Evolutionary conservation across 2,329 filamentous ascomycete genomes (phyloP).

Genomic region (Parasarocladium wereldwijsianum): DNA sequence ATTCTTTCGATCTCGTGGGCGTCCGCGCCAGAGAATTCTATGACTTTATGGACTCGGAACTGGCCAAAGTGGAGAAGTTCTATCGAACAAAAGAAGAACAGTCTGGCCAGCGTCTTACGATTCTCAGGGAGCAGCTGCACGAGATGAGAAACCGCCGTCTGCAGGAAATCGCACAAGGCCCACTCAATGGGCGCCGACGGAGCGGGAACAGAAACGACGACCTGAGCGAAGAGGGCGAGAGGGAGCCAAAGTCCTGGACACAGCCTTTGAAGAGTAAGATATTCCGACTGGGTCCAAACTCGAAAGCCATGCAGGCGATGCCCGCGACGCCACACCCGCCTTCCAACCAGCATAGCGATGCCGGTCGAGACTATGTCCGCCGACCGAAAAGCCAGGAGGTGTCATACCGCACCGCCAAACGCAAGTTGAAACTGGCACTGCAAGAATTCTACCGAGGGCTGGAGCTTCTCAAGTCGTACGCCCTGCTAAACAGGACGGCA

Average conservation of each 20-base stretch:
- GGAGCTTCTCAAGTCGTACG: conserved; percentile 84
- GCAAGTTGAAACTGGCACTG: conserved; percentile 78
- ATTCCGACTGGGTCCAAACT: conserved; percentile 44
- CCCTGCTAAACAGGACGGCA: conserved; percentile 76
- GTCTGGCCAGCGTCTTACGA: conserved; percentile 53
- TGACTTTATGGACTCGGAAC: conserved; percentile 64
- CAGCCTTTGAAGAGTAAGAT: conserved; percentile 38
- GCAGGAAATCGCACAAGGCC: conserved; percentile 52
- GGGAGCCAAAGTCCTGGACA: conserved; percentile 22
- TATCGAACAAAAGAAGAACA: conserved; percentile 82
- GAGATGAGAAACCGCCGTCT: conserved; percentile 80
- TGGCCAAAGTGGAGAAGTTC: conserved; percentile 85
- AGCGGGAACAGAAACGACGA: conserved; percentile 5
- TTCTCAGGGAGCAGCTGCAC: conserved; percentile 73
- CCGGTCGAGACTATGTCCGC: conserved; percentile 35
- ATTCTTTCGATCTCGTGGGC: conserved; percentile 47
- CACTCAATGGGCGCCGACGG: conserved; percentile 10
- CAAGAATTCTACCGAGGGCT: conserved; percentile 89
- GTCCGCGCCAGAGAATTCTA: conserved; percentile 75
- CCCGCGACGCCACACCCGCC: conserved; percentile 30
- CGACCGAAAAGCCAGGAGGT: conserved; percentile 39
- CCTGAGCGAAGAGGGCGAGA: background rate
- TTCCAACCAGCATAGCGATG: conserved; percentile 14
- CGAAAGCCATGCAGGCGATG: conserved; percentile 42
- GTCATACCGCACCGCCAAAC: conserved; percentile 74